These are phyloP conservation scores for Geopyxis carbonaria DNA, from an alignment of 495 filamentous ascomycete species.

Conservation along the genomic window DNA sequence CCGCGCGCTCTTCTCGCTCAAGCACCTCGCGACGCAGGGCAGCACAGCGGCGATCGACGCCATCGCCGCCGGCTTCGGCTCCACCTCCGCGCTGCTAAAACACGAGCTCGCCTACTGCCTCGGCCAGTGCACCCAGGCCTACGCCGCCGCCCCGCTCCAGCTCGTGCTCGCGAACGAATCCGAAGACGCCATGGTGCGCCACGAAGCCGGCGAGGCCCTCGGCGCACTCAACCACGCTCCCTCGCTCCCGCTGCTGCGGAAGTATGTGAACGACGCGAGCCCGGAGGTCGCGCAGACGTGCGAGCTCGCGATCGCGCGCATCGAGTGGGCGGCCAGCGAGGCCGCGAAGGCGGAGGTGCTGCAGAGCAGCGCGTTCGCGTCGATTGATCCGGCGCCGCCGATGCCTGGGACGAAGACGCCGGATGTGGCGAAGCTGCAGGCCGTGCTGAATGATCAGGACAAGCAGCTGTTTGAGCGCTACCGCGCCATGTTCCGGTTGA, in stretches of 20 bases:
- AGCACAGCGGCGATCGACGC: slow-evolving; percentile 68
- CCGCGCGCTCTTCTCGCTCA: slow-evolving; percentile 93
- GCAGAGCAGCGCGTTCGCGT: slow-evolving; percentile 70
- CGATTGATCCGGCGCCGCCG: slow-evolving; percentile 88
- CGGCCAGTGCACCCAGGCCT: slow-evolving; percentile 64
- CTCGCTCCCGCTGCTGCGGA: slow-evolving; percentile 53
- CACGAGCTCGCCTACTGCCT: slow-evolving; percentile 97
- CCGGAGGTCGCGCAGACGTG: slow-evolving; percentile 86
- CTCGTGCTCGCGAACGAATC: slow-evolving; percentile 55
- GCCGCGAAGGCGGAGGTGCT: slow-evolving; percentile 54
- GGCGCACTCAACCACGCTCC: slow-evolving; percentile 63
- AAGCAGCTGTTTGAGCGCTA: slow-evolving; percentile 81
- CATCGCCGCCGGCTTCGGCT: slow-evolving; percentile 74
- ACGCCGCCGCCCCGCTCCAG: slow-evolving; percentile 56
- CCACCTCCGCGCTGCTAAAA: slow-evolving; percentile 46
- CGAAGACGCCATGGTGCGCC: slow-evolving; percentile 88
- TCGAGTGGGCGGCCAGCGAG: slow-evolving; percentile 77
- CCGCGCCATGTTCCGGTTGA: slow-evolving; percentile 90
- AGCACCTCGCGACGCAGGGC: slow-evolving; percentile 63
- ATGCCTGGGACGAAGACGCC: slow-evolving; percentile 44
- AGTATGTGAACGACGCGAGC: slow-evolving; percentile 48
- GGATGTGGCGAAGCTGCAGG: slow-evolving; percentile 57
- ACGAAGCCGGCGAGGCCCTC: slow-evolving; percentile 91
- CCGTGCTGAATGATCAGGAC: slow-evolving; percentile 56
- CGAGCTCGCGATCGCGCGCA: slow-evolving; percentile 84